A percentile compares a stretch with the other conserved stretches of the same genome.
These are phyloP conservation scores for Capsella rubella DNA, from an alignment of 441 rosid genomes.

Conservation along the genomic window DNA sequence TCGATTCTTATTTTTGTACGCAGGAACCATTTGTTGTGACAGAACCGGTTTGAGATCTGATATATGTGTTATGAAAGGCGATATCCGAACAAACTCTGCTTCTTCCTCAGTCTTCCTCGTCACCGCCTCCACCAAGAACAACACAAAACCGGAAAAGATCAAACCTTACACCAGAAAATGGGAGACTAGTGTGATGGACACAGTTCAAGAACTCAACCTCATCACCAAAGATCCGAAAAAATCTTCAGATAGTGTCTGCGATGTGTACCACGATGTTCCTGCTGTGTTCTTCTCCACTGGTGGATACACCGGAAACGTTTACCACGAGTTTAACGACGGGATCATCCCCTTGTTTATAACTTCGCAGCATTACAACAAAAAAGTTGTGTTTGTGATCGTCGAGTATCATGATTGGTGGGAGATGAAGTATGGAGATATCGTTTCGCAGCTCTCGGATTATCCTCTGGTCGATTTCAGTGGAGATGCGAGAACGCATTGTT, in stretches of 20 bases:
- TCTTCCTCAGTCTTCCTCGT: conserved; percentile 77
- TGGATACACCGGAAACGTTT: conserved; percentile 91
- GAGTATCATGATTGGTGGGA: conserved; percentile 97
- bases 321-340: conserved; percentile 96
- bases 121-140: conserved; percentile 41
- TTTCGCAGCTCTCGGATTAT: conserved; percentile 68
- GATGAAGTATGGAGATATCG: conserved; percentile 71
- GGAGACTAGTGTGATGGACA: conserved; percentile 84
- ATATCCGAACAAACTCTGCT: conserved; percentile 68
- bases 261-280: conserved; percentile 74
- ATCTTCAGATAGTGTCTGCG: conserved; percentile 52
- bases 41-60: conserved; percentile 75
- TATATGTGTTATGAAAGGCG: conserved; percentile 86
- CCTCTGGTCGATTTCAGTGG: conserved; percentile 66
- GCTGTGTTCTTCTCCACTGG: conserved; percentile 90
- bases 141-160: conserved; percentile 60
- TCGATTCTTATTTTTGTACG: conserved; percentile 28
- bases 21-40: conserved; percentile 89
- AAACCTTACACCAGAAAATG: conserved; percentile 94
- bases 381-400: conserved; percentile 83
- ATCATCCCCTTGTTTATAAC: conserved; percentile 85
- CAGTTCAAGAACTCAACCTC: conserved; percentile 75
- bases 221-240: conserved; percentile 43
- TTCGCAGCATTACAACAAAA: conserved; percentile 73
- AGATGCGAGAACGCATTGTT: conserved; percentile 86